phyloP scores from a whole-genome alignment of 225 moss, liverwort and hornwort species.

The Polytrichum commune region DNA sequence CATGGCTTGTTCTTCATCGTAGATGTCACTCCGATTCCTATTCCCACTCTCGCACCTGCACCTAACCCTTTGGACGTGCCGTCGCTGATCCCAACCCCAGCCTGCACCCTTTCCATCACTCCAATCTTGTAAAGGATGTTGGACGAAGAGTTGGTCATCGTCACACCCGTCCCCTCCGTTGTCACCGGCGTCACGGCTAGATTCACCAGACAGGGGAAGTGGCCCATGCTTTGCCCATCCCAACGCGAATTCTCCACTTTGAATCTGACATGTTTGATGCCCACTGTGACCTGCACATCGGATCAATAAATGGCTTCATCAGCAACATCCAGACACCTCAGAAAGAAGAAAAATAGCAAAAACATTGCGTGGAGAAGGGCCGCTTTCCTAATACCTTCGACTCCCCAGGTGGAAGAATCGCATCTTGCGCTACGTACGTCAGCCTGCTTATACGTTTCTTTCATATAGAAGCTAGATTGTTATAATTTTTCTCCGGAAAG shows the following conservation, averaged over 20 bases:
- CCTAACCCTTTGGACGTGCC: constrained; percentile 14
- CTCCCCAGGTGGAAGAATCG: no score
- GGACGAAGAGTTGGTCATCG: constrained; percentile 51
- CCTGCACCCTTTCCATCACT: constrained; percentile 23
- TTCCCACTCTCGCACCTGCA: constrained; percentile 11
- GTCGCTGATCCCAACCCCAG: constrained; percentile 9
- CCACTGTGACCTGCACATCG: constrained; percentile 42
- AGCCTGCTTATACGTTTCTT: no score
- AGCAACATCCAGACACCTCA: not conserved
- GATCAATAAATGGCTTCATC: no score
- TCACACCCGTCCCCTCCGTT: constrained; percentile 41
- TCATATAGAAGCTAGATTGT: no score
- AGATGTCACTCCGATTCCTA: constrained; percentile 10
- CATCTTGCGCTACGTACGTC: no score
- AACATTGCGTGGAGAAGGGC: no score
- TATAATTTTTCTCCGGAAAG: no score
- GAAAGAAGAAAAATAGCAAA: not conserved
- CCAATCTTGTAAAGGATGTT: constrained; percentile 38
- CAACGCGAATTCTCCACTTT: constrained; percentile 51
- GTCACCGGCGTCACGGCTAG: constrained; percentile 37
- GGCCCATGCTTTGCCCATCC: constrained; percentile 45
- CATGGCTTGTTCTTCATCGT: constrained; percentile 48
- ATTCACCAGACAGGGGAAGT: constrained; percentile 37
- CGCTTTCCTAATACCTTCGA: no score
- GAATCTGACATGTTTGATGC: constrained; percentile 51